Base-by-base conservation (phyloP, 768 basidiomycete species). In the Paxillus involutus region DNA sequence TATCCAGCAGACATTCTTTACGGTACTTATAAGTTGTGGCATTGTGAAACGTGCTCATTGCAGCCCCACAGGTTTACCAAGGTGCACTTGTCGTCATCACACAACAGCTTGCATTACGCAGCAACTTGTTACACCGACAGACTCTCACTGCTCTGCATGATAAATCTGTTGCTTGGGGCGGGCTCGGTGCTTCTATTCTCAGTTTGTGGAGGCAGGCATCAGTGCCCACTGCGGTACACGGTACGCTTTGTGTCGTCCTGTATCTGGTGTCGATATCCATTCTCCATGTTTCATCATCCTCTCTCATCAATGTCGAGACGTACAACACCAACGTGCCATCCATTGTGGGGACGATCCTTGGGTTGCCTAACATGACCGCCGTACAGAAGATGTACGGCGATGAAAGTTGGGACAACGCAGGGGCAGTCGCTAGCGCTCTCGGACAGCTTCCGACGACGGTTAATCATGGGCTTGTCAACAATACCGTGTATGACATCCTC, bases 401-500 rank as follows among this genome's bases (percentile, higher is more conserved):
- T 29, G 11, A 44, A 44, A 44, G 43, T 11, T 36, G 36, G 32
- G 35, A n/a, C 10, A 39, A 39, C 21, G 40, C 29, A 11, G 24
- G 35, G 6, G 35, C 24, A 8, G 24, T 49, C 11, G 16, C 48
- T 21, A 37, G 36, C 24, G 48, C 40, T 1, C 26, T 40, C 7
- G 48, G 48, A 10, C 36, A 49, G 9, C 33, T 49, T 40, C 26
- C 48, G 14, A 17, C n/a, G 37, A 24, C 16, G 35, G 41, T 3
- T 14, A 55, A 49, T 7, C 13, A 47, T 14, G 59, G 59, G 0
- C 9, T 61, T n/a, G 8, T 19, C 21, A 47, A 40, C 40, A 48
- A 12, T n/a, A 59, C 59, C 6, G 35, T 61, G 21, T 61, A 58
- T 40, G 59, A 61, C 33, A 49, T 55, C 21, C 42, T 52, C 7